A percentile compares a stretch with the other conserved stretches of the same genome.
phyloP scores from a whole-genome alignment of 2,329 filamentous ascomycete genomes.

The Grosmannia clavigera region DNA sequence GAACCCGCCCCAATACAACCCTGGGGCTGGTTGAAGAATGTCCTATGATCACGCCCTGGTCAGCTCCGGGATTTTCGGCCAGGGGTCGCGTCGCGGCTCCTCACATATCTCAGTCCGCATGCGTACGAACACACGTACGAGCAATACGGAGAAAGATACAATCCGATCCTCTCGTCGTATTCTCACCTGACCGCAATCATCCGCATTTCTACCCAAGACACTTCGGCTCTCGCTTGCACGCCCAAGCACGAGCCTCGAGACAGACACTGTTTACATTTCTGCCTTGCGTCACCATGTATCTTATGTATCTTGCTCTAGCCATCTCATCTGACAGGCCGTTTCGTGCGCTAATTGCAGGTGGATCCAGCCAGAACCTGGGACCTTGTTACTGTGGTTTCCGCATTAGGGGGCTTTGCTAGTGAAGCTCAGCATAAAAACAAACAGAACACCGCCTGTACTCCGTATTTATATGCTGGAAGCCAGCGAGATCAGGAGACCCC shows the following conservation, averaged over 20 bases:
- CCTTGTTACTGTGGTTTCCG: conserved; percentile 11
- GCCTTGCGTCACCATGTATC: neutral
- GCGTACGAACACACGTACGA: neutral
- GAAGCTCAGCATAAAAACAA: conserved; percentile 4
- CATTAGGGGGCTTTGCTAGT: neutral
- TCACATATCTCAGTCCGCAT: neutral
- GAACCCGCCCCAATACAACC: neutral
- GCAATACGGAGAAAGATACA: no score
- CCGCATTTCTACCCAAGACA: neutral
- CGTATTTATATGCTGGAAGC: neutral
- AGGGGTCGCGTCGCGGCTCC: neutral
- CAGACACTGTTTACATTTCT: neutral
- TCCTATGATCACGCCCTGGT: neutral
- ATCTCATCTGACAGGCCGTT: neutral
- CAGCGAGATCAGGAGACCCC: neutral
- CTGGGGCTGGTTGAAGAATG: neutral
- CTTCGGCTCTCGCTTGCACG: neutral
- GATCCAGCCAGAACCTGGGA: neutral
- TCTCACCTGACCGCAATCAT: neutral
- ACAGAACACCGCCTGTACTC: neutral
- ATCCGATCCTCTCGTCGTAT: neutral
- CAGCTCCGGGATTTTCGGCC: neutral
- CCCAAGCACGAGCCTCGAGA: neutral
- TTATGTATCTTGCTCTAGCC: neutral
- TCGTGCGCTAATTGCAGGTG: neutral